Evolutionary conservation across 2,329 filamentous ascomycete genomes (phyloP), one percentile per base, ranked within the genome.

Genomic region (Nigrograna mackinnonii): DNA sequence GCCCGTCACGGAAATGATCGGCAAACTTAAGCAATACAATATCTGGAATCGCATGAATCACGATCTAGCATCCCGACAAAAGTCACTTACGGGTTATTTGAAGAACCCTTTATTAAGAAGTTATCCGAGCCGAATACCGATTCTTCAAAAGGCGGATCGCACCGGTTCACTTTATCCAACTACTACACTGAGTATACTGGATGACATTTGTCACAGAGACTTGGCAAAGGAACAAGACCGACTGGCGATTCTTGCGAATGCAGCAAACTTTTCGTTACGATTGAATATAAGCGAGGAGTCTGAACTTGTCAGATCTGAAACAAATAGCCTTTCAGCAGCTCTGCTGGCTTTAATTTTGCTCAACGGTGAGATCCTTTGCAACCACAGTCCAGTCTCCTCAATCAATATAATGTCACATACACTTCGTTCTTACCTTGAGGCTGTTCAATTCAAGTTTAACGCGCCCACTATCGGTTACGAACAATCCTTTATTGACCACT

Each of bases 1-100:
- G 50, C 43, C 47, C 3, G 17, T 35, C 13, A 41, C 20, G 1
- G 44, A 54, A 16, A 50, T 57, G 2, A 20, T 58, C 18, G 26
- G 31, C 9, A 28, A 28, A 28, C 9, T 28, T 28, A 28, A 28
- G 24, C 24, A 28, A n/a, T 28, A 28, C n/a, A 28, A 28, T 28
- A 28, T 28, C 24, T 28, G 24, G 24, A 28, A 28, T n/a, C n/a
- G n/a, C n/a, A n/a, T n/a, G n/a, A n/a, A n/a, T n/a, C n/a, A n/a
- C n/a, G n/a, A n/a, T n/a, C n/a, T n/a, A n/a, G n/a, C n/a, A n/a
- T n/a, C n/a, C 24, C 9, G n/a, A 28, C 9, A 28, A 28, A 28
- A 9, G n/a, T 28, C 9, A 9, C 24, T 9, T 28, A n/a, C n/a
- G 9, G 24, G 9, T 28, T 9, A 28, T 9, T 9, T 28, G 24